Conservation (phyloP, 441 rosid species). For the Pelargonium australe region DNA sequence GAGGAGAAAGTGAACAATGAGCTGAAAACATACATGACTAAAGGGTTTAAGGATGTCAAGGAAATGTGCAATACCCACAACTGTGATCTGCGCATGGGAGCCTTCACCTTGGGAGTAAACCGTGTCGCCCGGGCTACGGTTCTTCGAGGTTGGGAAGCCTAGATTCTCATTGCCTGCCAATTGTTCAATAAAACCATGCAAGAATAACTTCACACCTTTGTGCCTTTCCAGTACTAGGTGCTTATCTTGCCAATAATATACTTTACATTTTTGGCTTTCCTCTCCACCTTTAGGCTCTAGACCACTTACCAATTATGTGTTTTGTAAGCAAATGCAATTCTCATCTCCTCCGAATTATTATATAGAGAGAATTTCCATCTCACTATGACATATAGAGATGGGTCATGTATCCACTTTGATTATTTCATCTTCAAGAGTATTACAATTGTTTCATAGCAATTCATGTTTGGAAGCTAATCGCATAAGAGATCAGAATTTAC, state of each 20-base stretch:
- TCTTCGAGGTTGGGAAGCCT: slow-evolving; percentile 11
- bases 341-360: too few species aligned
- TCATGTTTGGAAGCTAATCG: neutral
- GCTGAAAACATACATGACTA: slow-evolving; percentile 7
- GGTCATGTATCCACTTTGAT: neutral
- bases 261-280: too few species aligned
- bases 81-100: slow-evolving; percentile 10
- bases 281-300: too few species aligned
- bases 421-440: neutral
- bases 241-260: too few species aligned
- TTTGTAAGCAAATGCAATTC: too few species aligned
- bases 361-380: too few species aligned
- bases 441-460: neutral
- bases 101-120: slow-evolving; percentile 8
- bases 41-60: slow-evolving; percentile 1
- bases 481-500: neutral
- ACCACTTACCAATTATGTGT: too few species aligned
- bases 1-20: slow-evolving; percentile 8
- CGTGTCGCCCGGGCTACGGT: slow-evolving; percentile 7
- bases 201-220: slow-evolving; percentile 51
- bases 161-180: slow-evolving; percentile 85
- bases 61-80: slow-evolving; percentile 1
- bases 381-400: neutral
- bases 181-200: slow-evolving; percentile 48
- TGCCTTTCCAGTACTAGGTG: slow-evolving; percentile 16